Base-by-base conservation (phyloP, 2,329 filamentous ascomycete species). In the Apiospora malaysiana region DNA sequence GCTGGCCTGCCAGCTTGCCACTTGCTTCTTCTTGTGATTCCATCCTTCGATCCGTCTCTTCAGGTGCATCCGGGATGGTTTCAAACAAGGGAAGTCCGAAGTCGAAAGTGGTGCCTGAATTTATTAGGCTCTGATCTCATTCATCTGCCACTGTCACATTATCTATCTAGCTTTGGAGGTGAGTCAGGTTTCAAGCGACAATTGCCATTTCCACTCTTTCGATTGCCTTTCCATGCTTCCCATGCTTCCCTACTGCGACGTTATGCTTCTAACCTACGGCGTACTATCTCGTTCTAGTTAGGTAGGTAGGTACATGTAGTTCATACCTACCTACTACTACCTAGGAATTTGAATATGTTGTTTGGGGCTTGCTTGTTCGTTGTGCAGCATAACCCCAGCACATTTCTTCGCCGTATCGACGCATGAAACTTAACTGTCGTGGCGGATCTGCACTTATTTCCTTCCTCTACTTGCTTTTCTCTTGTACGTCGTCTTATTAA, bases 91-190 rank as follows among this genome's bases (percentile, higher is more conserved):
- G 18, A 40, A n/a, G 56, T 40, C 18, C 56, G 56, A 18, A 23
- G 27, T 63, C 32, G 32, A 63, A 40, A 40, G 56, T 40, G 56
- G 56, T 40, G n/a, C 56, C 16, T 7, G 32, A 18, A 40, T n/a
- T n/a, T n/a, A n/a, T 40, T 63, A 63, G 27, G 18, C 56, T 63
- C 56, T 63, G 56, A 63, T 63, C 56, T 40, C 56, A 59, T 37
- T 32, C 51, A 56, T 56, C 51, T 56, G 51, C 25, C 25, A 27
- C 3, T 27, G 27, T 56, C 51, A 32, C 51, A 59, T n/a, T 27
- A 59, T 37, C 27, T 37, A 59, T 59, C 25, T 37, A 8, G 16
- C 27, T 37, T 59, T 37, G 51, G 18, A 40, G 32, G 56, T 63
- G 56, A 63, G 56, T 63, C 56, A 63, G 56, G 32, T 63, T 63